Evolutionary conservation across 2,329 filamentous ascomycete species (phyloP), one percentile per base, ranked within the genome.

Genomic region (Sclerotinia borealis): DNA sequence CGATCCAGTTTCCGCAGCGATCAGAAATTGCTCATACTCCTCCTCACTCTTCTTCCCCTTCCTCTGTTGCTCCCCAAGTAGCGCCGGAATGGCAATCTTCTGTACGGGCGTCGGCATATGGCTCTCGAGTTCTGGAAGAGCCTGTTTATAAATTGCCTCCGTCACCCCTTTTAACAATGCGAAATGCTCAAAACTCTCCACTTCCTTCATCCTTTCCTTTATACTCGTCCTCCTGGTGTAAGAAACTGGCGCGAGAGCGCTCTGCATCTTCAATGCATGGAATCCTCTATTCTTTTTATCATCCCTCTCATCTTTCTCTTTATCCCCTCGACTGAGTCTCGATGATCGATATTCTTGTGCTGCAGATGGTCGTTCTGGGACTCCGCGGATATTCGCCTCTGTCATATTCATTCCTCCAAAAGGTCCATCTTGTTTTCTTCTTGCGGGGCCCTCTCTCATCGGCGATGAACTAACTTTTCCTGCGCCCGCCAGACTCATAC

Each of bases 1-100:
- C 0, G 95, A 98, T 15, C 95, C 95, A 0, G 95, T 99, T 79
- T 99, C 95, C 13, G 95, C 95, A 4, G 95, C 95, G 56, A 99
- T 81, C 15, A 99, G 81, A 73, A 91, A 97, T 77, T 79, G 83
- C 65, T 77, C 76, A 66, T 68, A 83, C 65, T 77, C 76, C 65
- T 68, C 68, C 64, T 61, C 75, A 71, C 61, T 63, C 75, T 70
- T 27, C 13, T 72, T 72, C 66, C 64, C 67, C 52, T 69, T 75
- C 61, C 75, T 76, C 7, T 77, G 76, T 25, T 76, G 72, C 27
- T 80, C 74, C 17, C 86, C 85, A 52, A 96, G 79, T 10, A 99
- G 79, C 0, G 86, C 85, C 0, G 95, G 93, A 63, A 99, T 93
- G 0, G 93, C 92, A 60, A 98, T 83, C 65, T 88, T 85, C 77